Conservation (phyloP, 768 basidiomycete genomes). For the Lentinula aciculospora region DNA sequence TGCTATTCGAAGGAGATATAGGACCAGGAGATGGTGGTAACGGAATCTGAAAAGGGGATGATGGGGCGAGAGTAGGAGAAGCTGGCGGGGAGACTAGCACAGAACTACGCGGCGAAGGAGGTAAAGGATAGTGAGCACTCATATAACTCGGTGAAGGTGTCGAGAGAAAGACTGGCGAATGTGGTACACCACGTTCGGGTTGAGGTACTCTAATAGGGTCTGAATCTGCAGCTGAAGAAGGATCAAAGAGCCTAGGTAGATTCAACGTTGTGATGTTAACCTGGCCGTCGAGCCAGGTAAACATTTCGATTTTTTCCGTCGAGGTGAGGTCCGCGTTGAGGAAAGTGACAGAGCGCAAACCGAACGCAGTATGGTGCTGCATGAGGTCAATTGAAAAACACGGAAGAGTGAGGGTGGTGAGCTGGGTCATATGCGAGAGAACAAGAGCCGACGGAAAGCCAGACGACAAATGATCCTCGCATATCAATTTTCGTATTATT, state of each 20-base stretch:
- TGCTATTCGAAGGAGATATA: not conserved
- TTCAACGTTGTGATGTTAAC: slow-evolving; percentile 31
- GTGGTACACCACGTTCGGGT: not conserved
- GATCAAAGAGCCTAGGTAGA: slow-evolving; percentile 23
- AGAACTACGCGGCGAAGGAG: not conserved
- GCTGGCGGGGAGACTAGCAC: not conserved
- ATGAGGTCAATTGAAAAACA: slow-evolving; percentile 37
- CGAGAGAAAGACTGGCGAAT: not conserved
- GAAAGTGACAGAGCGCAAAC: slow-evolving; percentile 33
- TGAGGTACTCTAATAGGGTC: not conserved
- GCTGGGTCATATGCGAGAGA: slow-evolving; percentile 39
- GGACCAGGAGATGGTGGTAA: not conserved
- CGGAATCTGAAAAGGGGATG: slow-evolving; percentile 1
- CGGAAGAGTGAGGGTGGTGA: slow-evolving; percentile 34
- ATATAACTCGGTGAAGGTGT: not conserved
- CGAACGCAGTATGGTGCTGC: slow-evolving; percentile 36
- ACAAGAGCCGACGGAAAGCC: slow-evolving; percentile 38
- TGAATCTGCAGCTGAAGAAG: no score
- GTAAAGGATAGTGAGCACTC: not conserved
- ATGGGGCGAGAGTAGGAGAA: not conserved
- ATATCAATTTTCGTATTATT: slow-evolving; percentile 32
- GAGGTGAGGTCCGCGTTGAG: slow-evolving; percentile 23
- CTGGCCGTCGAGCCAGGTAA: slow-evolving; percentile 39
- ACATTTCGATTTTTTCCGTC: slow-evolving; percentile 26
- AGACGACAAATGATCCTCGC: slow-evolving; percentile 17